These are phyloP conservation scores for Calonectria pauciramosa DNA, from an alignment of 2,329 filamentous ascomycete species.

Conservation along the genomic window DNA sequence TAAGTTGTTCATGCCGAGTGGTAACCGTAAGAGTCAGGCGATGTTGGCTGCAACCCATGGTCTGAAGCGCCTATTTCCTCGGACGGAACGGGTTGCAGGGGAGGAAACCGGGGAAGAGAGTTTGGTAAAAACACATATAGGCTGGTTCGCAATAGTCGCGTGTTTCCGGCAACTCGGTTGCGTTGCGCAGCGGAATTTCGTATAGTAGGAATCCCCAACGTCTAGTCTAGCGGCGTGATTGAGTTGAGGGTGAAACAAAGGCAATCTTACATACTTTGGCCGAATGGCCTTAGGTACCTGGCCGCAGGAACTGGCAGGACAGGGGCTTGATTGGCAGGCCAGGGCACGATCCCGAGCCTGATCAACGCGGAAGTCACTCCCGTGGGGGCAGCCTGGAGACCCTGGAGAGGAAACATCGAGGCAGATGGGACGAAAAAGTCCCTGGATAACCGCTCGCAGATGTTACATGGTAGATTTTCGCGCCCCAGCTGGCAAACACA, in stretches of 20 bases:
- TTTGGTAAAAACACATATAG: not conserved
- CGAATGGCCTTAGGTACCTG: not conserved
- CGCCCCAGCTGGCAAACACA: not conserved
- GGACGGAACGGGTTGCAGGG: not conserved
- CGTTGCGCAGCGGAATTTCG: not conserved
- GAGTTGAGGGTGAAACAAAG: conserved; percentile 10
- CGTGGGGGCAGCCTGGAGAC: not conserved
- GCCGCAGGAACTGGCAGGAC: conserved; percentile 6
- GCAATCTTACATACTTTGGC: conserved; percentile 12
- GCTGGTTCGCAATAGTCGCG: not conserved
- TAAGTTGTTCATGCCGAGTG: not conserved
- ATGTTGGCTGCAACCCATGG: not conserved
- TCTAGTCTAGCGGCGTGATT: not conserved
- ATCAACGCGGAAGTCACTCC: conserved; percentile 12
- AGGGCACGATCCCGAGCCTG: not conserved
- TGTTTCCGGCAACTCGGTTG: not conserved
- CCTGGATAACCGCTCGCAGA: not conserved
- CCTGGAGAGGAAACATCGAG: not conserved
- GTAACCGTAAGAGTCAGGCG: not conserved
- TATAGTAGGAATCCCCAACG: not conserved
- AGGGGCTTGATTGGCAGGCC: conserved; percentile 6
- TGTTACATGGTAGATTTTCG: not conserved
- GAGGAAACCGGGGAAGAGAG: too few species aligned
- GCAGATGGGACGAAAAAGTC: not conserved
- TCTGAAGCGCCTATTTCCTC: not conserved